Evolutionary conservation across 2,329 filamentous ascomycete genomes (phyloP), one percentile per base, ranked within the genome.

Genomic region (Kalmusia sp.): DNA sequence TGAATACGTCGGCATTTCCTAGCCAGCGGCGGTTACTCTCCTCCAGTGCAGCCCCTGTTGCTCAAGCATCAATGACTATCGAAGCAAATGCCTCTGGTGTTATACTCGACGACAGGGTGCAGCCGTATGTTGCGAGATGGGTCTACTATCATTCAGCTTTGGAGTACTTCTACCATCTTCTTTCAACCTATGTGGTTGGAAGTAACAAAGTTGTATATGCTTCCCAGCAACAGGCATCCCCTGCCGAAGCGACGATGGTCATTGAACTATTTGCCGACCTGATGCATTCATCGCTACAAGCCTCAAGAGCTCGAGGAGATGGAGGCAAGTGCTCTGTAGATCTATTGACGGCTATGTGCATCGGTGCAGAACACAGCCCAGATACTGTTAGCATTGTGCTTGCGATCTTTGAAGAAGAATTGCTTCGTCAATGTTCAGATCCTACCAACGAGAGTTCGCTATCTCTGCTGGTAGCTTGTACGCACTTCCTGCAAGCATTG

Each of bases 321-420:
- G 47, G 34, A n/a, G 55, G 61, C 7, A 35, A 62, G 14, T 70
- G 68, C 46, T 69, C 70, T 12, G 31, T 50, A 3, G 70, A 72
- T 22, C 52, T 74, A 17, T 41, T 74, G 8, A 59, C 64, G 17
- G 62, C 63, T n/a, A 45, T 74, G 22, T 55, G 64, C 9, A 70
- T 73, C 33, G 61, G 79, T 8, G 64, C 84, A 5, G 76, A 77
- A 21, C 79, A 83, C 30, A 87, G 84, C 48, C 75, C 78, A 51
- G 93, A 97, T 70, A 88, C 98, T 47, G 83, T 96, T 47, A 86
- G 85, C 9, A 84, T 97, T 35, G 79, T 98, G 24, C 90, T 92
- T 62, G 89, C 96, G 56, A 91, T 93, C 1, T 88, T 98, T 62
- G 95, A 98, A 63, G 80, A 85, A 62, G 84, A 85, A 58, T 70